Evolutionary conservation across 2,329 filamentous ascomycete species (phyloP), one percentile per base, ranked within the genome.

Genomic region (Tolypocladium cylindrosporum): DNA sequence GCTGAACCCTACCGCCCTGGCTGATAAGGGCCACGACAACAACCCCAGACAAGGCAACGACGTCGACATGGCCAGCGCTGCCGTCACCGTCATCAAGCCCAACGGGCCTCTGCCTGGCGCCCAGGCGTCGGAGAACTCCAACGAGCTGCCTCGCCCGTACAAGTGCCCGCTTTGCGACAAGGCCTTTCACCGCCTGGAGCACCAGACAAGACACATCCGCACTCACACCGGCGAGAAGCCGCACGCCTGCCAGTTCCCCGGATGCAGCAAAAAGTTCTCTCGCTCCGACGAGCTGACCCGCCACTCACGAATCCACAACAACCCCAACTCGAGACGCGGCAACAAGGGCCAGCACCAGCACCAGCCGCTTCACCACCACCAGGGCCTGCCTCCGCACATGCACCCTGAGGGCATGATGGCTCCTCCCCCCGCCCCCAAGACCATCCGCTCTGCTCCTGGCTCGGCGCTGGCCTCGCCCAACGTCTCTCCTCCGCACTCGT

Each of bases 141-240:
- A 75, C 59, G 93, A 97, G 74, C 84, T 97, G 57, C 94, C 94
- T 60, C 87, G 94, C 58, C 93, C 93, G 0, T 99, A 99, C 85
- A 97, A 97, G 80, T 99, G 93, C 75, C 92, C 93, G 61, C 84
- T 99, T 62, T 99, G 94, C 79, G 93, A 97, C 69, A 96, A 97
- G 82, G 93, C 94, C 61, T 99, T 99, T 77, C 94, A 97, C 80
- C 91, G 94, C 62, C 82, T 99, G 48, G 93, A 97, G 79, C 93
- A 97, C 74, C 93, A 97, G 80, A 86, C 83, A 27, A 77, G 82
- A 67, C 93, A 99, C 75, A 97, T 97, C 70, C 87, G 93, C 68
- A 97, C 94, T 8, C 93, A 99, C 75, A 99, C 93, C 0, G 94
- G 93, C 68, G 93, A 99, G 79, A 99, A 97, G 81, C 93, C 93